These are phyloP conservation scores for Cadophora luteo-olivacea DNA, from an alignment of 2,329 filamentous ascomycete genomes.

Conservation along the genomic window DNA sequence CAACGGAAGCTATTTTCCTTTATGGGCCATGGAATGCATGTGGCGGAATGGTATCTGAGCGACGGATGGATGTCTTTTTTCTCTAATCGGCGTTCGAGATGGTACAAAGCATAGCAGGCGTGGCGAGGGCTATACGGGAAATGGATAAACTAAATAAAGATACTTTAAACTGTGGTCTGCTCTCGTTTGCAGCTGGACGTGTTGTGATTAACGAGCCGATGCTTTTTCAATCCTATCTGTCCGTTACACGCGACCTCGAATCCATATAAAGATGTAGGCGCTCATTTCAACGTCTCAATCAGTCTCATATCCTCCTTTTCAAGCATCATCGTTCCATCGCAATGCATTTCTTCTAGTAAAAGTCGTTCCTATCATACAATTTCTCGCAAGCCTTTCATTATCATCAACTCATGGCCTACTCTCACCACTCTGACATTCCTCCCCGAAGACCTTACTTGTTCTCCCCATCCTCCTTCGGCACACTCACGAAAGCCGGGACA, in stretches of 20 bases:
- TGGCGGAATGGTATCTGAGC: constrained; percentile 5
- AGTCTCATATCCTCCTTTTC: too few relatives aligned
- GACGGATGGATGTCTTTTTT: constrained; percentile 14
- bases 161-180: background rate
- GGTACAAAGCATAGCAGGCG: constrained; percentile 28
- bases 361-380: background rate
- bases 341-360: background rate
- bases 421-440: background rate
- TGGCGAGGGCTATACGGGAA: constrained; percentile 25
- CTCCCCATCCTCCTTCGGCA: constrained; percentile 60
- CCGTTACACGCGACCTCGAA: too few relatives aligned
- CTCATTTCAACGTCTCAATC: too few relatives aligned
- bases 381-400: too few relatives aligned
- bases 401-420: background rate
- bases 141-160: background rate
- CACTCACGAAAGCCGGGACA: constrained; percentile 56
- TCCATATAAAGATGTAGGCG: too few relatives aligned
- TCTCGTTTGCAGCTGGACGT: too few relatives aligned
- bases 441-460: constrained; percentile 56
- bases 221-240: too few relatives aligned
- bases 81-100: constrained; percentile 28
- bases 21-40: constrained; percentile 9
- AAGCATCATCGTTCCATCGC: background rate
- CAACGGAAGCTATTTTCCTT: background rate
- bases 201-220: too few relatives aligned